Evolutionary conservation across 2,329 filamentous ascomycete species (phyloP).

Genomic region (Zarea fungicola): DNA sequence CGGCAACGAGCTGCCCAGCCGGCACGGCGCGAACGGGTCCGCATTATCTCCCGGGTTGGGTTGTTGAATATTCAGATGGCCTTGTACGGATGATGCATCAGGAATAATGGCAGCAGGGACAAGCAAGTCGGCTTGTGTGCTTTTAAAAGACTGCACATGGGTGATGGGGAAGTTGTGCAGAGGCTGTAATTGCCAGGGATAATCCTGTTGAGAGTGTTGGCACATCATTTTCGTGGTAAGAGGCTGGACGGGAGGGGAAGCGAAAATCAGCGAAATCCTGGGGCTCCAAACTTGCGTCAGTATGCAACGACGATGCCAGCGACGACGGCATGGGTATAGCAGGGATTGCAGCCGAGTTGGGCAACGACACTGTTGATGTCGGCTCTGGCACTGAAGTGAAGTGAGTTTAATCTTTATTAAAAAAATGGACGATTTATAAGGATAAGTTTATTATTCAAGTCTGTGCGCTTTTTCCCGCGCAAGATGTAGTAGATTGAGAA

Average conservation of each 20-base stretch:
- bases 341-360: not conserved
- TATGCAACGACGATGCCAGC: not conserved
- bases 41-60: not conserved
- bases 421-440: too few relatives aligned
- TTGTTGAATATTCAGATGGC: not conserved
- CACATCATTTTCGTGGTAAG: slow-evolving; percentile 1
- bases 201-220: not conserved
- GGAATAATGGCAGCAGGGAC: not conserved
- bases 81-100: not conserved
- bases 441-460: too few relatives aligned
- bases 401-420: not conserved
- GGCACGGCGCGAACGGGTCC: not conserved
- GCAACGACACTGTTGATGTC: not conserved
- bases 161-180: not conserved
- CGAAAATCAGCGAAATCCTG: not conserved
- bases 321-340: slow-evolving; percentile 9
- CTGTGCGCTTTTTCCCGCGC: too few relatives aligned
- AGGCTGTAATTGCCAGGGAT: not conserved
- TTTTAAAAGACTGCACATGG: slow-evolving; percentile 1
- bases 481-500: too few relatives aligned
- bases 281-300: not conserved
- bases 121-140: not conserved
- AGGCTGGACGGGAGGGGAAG: slow-evolving; percentile 5
- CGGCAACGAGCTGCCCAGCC: not conserved
- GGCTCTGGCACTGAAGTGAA: not conserved